These are phyloP conservation scores for Starmerella cellae DNA, from an alignment of 805 yeast species.

Conservation along the genomic window DNA sequence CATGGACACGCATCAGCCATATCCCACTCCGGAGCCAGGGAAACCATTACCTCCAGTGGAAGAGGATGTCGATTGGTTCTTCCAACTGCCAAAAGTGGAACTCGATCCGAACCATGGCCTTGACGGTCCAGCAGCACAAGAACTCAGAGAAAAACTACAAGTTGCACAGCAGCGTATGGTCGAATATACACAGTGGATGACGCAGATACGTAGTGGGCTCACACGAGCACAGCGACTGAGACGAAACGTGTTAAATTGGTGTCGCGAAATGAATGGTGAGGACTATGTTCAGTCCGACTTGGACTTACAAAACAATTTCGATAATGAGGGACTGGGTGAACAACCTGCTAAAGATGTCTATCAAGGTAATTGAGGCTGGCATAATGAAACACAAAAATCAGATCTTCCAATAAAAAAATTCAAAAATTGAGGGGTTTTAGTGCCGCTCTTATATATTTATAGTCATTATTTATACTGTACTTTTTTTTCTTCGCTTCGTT, in stretches of 20 bases:
- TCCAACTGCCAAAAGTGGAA: slow-evolving; percentile 43
- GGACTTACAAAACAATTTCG: slow-evolving; percentile 16
- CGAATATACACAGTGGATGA: slow-evolving; percentile 71
- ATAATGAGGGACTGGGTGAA: slow-evolving; percentile 17
- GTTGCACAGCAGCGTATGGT: slow-evolving; percentile 71
- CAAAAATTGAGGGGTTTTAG: not conserved
- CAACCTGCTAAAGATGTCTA: slow-evolving; percentile 13
- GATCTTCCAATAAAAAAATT: no score
- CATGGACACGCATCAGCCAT: slow-evolving; percentile 2
- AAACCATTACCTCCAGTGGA: slow-evolving; percentile 5
- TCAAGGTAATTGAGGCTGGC: not conserved
- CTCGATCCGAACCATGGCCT: slow-evolving; percentile 40
- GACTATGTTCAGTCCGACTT: slow-evolving; percentile 34
- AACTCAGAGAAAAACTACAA: slow-evolving; percentile 58
- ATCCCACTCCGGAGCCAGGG: slow-evolving; percentile 12
- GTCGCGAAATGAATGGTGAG: slow-evolving; percentile 65
- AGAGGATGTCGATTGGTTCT: slow-evolving; percentile 30
- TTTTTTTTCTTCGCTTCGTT: no score
- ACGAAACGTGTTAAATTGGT: slow-evolving; percentile 64
- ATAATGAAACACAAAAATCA: not conserved
- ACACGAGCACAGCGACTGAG: slow-evolving; percentile 67
- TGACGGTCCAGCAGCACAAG: slow-evolving; percentile 47
- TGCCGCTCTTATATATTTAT: not conserved
- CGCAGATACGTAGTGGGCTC: slow-evolving; percentile 59
- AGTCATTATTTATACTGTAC: no score